Percentiles rank a stretch among this genome's conserved stretches.
Evolutionary conservation across 208 protist species (phyloP).

Genomic region (Angomonas ambiguus): DNA sequence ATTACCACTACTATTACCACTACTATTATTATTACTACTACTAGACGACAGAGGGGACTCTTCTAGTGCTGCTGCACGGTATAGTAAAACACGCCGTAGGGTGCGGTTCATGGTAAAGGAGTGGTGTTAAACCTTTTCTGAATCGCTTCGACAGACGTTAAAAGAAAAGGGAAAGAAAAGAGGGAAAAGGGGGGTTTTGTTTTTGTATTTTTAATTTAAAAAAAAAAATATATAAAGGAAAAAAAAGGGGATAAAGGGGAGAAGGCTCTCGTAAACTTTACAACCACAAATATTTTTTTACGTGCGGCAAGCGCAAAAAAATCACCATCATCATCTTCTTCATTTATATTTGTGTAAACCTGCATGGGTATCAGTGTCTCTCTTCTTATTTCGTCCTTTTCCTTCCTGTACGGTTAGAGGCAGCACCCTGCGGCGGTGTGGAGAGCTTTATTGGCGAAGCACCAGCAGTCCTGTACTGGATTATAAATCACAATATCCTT

Average conservation of each 20-base stretch:
- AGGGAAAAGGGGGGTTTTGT: background rate
- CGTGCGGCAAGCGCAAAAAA: background rate
- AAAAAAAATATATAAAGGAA: conserved; percentile 5
- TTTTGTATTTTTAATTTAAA: background rate
- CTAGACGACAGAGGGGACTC: too few relatives aligned
- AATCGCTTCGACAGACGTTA: background rate
- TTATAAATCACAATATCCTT: conserved; percentile 79
- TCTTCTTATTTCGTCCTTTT: background rate
- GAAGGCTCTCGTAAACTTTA: too few relatives aligned
- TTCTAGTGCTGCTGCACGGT: too few relatives aligned
- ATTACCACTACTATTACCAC: too few relatives aligned
- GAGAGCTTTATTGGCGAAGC: conserved; percentile 68
- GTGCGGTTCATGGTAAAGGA: too few relatives aligned
- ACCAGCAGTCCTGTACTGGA: conserved; percentile 73
- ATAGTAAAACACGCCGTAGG: too few relatives aligned
- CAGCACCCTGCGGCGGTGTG: conserved; percentile 76
- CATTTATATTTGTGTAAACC: too few relatives aligned
- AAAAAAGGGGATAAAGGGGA: conserved; percentile 2
- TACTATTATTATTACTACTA: too few relatives aligned
- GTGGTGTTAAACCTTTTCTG: too few relatives aligned
- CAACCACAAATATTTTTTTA: background rate
- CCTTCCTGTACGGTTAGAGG: conserved; percentile 18
- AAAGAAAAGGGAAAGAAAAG: background rate
- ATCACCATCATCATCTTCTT: background rate
- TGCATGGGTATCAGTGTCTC: too few relatives aligned